Conservation (phyloP, 2,329 filamentous ascomycete species). For the Microdochium bolleyi region DNA sequence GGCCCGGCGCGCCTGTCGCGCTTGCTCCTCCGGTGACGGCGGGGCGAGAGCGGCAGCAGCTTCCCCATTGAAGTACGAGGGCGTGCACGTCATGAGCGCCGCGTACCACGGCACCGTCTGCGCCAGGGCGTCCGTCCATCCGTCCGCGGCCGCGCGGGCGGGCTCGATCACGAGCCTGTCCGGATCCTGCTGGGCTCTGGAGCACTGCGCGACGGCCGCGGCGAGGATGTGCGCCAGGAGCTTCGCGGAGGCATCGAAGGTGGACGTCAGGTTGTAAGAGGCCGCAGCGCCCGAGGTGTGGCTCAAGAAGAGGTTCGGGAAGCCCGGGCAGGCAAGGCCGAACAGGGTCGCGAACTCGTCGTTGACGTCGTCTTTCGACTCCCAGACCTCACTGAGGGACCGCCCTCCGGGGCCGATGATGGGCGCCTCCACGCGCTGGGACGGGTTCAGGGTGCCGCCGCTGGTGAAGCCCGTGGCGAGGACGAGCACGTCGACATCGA, state of each 20-base stretch:
- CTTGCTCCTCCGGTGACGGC: neutral
- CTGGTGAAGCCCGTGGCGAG: conserved; percentile 6
- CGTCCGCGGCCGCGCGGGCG: neutral
- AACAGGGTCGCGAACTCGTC: conserved; percentile 5
- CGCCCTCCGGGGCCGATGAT: neutral
- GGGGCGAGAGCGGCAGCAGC: neutral
- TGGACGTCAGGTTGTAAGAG: conserved; percentile 1
- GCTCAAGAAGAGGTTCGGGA: conserved; percentile 12
- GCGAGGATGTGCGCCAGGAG: too few species aligned
- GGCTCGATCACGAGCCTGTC: too few species aligned
- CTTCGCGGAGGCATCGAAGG: neutral
- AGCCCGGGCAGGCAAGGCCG: conserved; percentile 7
- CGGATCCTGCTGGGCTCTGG: too few species aligned
- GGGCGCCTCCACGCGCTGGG: neutral
- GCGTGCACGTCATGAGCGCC: neutral
- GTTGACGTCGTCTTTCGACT: conserved; percentile 9
- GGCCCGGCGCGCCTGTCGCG: neutral
- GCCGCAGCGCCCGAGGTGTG: conserved; percentile 9
- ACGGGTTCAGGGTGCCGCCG: neutral
- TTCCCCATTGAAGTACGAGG: neutral
- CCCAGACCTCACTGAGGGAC: neutral
- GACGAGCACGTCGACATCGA: conserved; percentile 13
- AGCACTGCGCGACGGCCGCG: too few species aligned
- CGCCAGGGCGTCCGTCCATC: neutral
- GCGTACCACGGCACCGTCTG: neutral